Conservation (phyloP, 495 filamentous ascomycete species). For the Barbatosphaeria neglecta region DNA sequence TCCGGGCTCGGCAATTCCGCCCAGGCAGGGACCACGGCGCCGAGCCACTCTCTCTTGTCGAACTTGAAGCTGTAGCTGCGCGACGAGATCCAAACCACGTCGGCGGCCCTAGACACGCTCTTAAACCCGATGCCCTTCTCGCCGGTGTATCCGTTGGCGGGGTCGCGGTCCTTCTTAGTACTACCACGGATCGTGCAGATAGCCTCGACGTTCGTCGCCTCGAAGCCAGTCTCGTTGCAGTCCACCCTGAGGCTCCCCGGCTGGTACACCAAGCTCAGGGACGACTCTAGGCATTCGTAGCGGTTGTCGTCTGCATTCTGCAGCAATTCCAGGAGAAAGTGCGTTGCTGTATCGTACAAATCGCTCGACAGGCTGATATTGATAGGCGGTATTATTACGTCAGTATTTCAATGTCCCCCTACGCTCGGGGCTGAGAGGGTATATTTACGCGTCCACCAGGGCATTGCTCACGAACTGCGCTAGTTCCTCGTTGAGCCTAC, state of each 20-base stretch:
- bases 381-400: too few species aligned
- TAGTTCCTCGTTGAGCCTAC: too few species aligned
- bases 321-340: constrained; percentile 30
- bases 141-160: constrained; percentile 21
- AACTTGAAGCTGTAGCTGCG: constrained; percentile 30
- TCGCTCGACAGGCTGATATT: constrained; percentile 2
- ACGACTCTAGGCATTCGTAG: constrained; percentile 4
- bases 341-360: constrained; percentile 20
- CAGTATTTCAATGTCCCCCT: too few species aligned
- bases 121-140: constrained; percentile 42
- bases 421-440: too few species aligned
- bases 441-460: too few species aligned
- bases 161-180: constrained; percentile 13
- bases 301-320: constrained; percentile 37
- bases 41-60: constrained; percentile 11
- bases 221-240: constrained; percentile 34
- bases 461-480: too few species aligned
- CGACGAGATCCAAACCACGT: constrained; percentile 26
- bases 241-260: constrained; percentile 10
- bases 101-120: constrained; percentile 33
- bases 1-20: too few species aligned
- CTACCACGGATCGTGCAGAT: constrained; percentile 25
- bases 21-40: constrained; percentile 16
- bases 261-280: background rate
- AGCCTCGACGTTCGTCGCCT: constrained; percentile 18